Evolutionary conservation across 768 basidiomycete genomes (phyloP).

Genomic region (Sistotremastrum suecicum): DNA sequence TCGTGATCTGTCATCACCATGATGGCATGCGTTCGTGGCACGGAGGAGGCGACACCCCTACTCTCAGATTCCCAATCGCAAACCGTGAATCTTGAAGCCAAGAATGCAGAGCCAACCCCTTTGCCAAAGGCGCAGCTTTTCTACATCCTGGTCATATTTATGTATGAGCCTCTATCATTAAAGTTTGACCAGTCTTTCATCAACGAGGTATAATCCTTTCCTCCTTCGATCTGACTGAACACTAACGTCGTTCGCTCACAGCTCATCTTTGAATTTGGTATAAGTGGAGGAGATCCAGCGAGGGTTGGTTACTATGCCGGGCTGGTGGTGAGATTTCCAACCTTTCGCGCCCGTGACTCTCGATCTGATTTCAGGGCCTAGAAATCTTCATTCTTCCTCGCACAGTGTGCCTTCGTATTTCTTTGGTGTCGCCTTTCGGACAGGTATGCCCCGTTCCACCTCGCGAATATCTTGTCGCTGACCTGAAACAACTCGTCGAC

Average conservation of each 20-base stretch:
- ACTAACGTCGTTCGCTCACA: constrained; percentile 10
- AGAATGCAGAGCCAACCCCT: constrained; percentile 14
- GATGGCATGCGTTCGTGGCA: no score
- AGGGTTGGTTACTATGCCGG: constrained; percentile 61
- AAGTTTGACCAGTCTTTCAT: constrained; percentile 8
- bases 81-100: constrained; percentile 36
- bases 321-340: constrained; percentile 29
- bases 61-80: no score
- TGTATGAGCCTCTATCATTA: constrained; percentile 14
- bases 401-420: constrained; percentile 57
- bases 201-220: background rate
- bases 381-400: constrained; percentile 69
- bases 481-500: constrained; percentile 10
- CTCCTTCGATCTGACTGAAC: background rate
- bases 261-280: constrained; percentile 49
- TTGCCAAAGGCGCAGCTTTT: constrained; percentile 25
- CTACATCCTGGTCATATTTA: constrained; percentile 21
- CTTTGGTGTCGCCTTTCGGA: constrained; percentile 58
- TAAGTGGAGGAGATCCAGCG: constrained; percentile 47
- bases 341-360: background rate
- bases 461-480: no score
- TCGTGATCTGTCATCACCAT: no score
- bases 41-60: no score
- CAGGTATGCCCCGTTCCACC: no score
- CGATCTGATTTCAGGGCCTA: constrained; percentile 13